Evolutionary conservation across 2,329 filamentous ascomycete genomes (phyloP), one percentile per base, ranked within the genome.

Genomic region (Alternaria longipes): DNA sequence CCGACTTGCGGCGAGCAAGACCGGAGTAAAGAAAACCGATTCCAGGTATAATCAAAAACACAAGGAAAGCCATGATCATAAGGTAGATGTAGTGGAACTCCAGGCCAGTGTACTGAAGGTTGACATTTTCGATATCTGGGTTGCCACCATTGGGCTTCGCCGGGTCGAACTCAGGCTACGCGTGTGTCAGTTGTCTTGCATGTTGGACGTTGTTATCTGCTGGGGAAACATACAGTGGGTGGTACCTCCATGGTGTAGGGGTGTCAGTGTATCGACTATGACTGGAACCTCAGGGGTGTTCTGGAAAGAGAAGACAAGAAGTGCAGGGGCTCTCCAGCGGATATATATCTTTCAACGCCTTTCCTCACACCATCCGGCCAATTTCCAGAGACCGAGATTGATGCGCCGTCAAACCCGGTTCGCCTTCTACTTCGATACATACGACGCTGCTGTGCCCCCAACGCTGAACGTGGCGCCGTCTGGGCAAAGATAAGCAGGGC

Each of bases 11-110:
- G 34, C 87, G 83, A 5, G 87, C 84, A 28, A 90, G 82, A 55
- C 88, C 88, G 58, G 86, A 85, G 76, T 90, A 90, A 1, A 90
- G 79, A 8, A 90, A 81, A 49, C 87, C 88, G 66, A 90, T 87
- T 20, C 87, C 88, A 0, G 88, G 88, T 58, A 90, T 88, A 72
- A 90, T 90, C 52, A 90, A 76, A 84, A 86, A 90, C 55, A 90
- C 87, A 55, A 90, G 81, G 74, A 85, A 87, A 14, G 80, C 81
- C 73, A 86, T 88, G 67, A 87, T 81, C 56, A 86, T 74, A 49
- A 87, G 81, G 70, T 88, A 90, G 40, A 83, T 82, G 74, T 89
- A 89, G 70, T 90, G 84, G 76, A 82, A 88, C 72, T 90, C 87
- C 57, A 84, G 78, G 8, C 87, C 87, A 24, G 75, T 76, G 72